A percentile compares a stretch with the other conserved stretches of the same genome.
Evolutionary conservation across 331 rosid genomes (phyloP).

Genomic region (Cydonia oblonga): DNA sequence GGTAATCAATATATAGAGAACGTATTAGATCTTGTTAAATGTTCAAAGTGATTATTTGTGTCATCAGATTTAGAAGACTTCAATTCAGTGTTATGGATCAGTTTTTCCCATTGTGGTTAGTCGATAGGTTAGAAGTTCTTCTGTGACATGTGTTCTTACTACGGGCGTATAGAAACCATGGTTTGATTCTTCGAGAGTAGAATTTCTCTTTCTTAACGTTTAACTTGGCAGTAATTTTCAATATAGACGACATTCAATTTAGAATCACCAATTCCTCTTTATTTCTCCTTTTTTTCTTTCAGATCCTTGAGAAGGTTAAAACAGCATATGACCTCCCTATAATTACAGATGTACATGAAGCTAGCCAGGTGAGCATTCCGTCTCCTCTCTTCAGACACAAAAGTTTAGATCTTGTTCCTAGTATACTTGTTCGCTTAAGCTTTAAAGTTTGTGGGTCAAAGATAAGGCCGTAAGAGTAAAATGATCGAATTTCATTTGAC

Average conservation of each 20-base stretch:
- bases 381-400: not conserved
- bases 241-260: not conserved
- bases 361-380: slow-evolving; percentile 50
- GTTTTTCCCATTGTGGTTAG: not conserved
- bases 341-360: slow-evolving; percentile 87
- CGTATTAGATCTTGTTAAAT: not conserved
- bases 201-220: not conserved
- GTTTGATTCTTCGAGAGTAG: not conserved
- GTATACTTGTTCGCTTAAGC: not conserved
- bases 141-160: not conserved
- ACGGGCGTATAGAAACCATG: not conserved
- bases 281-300: slow-evolving; percentile 8
- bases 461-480: not conserved
- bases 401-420: not conserved
- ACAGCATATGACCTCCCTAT: slow-evolving; percentile 75
- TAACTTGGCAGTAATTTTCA: not conserved
- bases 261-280: not conserved
- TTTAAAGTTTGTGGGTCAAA: not conserved
- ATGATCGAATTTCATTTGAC: not conserved
- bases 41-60: not conserved
- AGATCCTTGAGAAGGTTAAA: slow-evolving; percentile 95
- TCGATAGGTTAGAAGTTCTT: too few relatives aligned
- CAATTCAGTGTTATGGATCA: not conserved
- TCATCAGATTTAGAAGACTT: not conserved
- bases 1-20: not conserved